Percentiles rank a stretch among this genome's conserved stretches.
Evolutionary conservation across 257 asterid species (phyloP).

Genomic region (Dorcoceras hygrometricum): DNA sequence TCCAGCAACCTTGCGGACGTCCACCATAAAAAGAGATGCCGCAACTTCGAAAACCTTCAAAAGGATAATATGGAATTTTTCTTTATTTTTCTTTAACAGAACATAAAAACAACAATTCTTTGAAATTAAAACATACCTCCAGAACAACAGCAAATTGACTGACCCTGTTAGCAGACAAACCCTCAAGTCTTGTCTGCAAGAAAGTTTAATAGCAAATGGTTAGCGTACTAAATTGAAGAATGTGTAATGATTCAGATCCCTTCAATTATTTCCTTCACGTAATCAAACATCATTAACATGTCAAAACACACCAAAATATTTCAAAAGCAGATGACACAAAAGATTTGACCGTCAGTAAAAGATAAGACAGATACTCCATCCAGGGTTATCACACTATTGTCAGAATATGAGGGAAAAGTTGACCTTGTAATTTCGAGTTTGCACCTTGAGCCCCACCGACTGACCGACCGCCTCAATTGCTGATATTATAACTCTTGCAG

Average conservation of each 20-base stretch:
- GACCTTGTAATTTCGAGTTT: conserved; percentile 83
- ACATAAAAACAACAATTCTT: conserved; percentile 3
- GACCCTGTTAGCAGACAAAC: conserved; percentile 60
- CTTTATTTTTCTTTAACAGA: not conserved
- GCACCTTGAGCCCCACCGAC: conserved; percentile 80
- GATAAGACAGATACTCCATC: not conserved
- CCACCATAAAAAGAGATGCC: conserved; percentile 92
- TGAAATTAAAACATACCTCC: conserved; percentile 55
- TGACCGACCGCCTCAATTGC: conserved; percentile 74
- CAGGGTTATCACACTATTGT: conserved; percentile 11
- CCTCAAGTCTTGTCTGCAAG: conserved; percentile 86
- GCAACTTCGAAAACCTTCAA: conserved; percentile 81
- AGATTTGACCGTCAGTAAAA: not conserved
- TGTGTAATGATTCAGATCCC: conserved; percentile 9
- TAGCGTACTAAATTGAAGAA: conserved; percentile 10
- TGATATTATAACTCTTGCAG: conserved; percentile 68
- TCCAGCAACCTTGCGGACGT: conserved; percentile 89
- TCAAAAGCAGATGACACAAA: not conserved
- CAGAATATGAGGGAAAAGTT: conserved; percentile 13
- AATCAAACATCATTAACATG: not conserved
- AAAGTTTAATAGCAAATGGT: conserved; percentile 22
- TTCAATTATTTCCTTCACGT: conserved; percentile 2
- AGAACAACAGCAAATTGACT: conserved; percentile 84
- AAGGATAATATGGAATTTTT: conserved; percentile 12
- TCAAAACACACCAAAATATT: not conserved